Conservation (phyloP, 2,329 filamentous ascomycete species). For the Byssoonygena ceratinophila region DNA sequence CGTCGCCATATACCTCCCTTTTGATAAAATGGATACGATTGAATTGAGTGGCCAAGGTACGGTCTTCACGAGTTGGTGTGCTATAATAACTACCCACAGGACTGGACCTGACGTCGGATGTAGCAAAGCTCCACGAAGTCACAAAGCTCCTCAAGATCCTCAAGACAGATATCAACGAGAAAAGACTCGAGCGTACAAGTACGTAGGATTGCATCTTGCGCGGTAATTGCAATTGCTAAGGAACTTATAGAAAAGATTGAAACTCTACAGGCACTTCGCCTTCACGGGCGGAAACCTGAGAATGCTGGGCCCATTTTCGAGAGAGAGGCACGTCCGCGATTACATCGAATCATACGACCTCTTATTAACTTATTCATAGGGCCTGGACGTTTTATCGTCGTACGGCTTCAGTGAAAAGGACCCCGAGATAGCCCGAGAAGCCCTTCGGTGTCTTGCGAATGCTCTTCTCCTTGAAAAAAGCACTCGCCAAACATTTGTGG, state of each 20-base stretch:
- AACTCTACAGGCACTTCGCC: slow-evolving; percentile 56
- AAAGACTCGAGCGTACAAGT: slow-evolving; percentile 52
- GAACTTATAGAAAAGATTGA: slow-evolving; percentile 27
- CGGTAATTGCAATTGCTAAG: slow-evolving; percentile 8
- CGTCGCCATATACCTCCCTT: neutral
- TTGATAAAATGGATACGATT: slow-evolving; percentile 14
- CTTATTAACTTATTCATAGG: slow-evolving; percentile 40
- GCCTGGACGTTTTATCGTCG: slow-evolving; percentile 58
- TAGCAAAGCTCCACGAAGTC: slow-evolving; percentile 60
- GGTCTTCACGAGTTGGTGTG: neutral
- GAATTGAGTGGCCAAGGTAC: slow-evolving; percentile 17
- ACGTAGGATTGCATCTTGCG: slow-evolving; percentile 24
- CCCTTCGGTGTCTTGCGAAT: slow-evolving; percentile 74
- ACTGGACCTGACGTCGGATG: slow-evolving; percentile 1
- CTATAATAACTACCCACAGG: neutral
- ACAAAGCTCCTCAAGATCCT: slow-evolving; percentile 53
- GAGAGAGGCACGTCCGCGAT: slow-evolving; percentile 47
- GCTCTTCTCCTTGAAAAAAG: slow-evolving; percentile 59
- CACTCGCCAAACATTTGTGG: slow-evolving; percentile 62
- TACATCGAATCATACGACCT: neutral
- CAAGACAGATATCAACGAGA: slow-evolving; percentile 50
- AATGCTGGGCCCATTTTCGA: slow-evolving; percentile 76
- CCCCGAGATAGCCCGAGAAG: slow-evolving; percentile 58
- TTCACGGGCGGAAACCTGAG: slow-evolving; percentile 60
- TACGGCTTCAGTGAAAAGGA: slow-evolving; percentile 63